A percentile compares a stretch with the other conserved stretches of the same genome.
These are phyloP conservation scores for Arachis stenosperma DNA, from an alignment of 306 rosid species.

Conservation along the genomic window DNA sequence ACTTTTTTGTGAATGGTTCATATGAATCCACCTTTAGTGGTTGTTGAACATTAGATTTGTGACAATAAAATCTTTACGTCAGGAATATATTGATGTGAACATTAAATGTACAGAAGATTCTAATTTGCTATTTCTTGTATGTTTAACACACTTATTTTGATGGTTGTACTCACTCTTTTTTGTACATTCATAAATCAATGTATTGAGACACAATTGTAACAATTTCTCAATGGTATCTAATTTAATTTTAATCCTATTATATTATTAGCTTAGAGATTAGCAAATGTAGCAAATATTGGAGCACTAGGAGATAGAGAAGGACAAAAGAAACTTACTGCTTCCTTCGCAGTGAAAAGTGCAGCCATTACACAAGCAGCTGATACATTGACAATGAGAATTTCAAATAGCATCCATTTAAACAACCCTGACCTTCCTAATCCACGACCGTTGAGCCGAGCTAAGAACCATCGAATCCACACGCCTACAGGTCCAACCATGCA, in stretches of 20 bases:
- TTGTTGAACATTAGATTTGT: too few species aligned
- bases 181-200: too few species aligned
- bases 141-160: too few species aligned
- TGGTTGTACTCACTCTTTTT: too few species aligned
- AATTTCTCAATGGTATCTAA: background rate
- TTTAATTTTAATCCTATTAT: background rate
- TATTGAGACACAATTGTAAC: background rate
- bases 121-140: too few species aligned
- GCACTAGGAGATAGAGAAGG: background rate
- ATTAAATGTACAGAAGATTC: too few species aligned
- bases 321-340: constrained; percentile 47
- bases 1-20: too few species aligned
- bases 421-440: constrained; percentile 56
- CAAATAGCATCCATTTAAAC: constrained; percentile 70
- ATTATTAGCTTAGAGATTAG: background rate
- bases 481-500: constrained; percentile 77
- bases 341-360: constrained; percentile 51
- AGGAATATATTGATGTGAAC: too few species aligned
- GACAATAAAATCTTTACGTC: too few species aligned
- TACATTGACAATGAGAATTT: constrained; percentile 66
- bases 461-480: constrained; percentile 80
- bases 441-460: constrained; percentile 69
- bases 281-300: background rate
- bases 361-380: constrained; percentile 69
- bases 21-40: too few species aligned